Conservation (phyloP, 164 flowering plant species). For the Stephania yunnanensis region DNA sequence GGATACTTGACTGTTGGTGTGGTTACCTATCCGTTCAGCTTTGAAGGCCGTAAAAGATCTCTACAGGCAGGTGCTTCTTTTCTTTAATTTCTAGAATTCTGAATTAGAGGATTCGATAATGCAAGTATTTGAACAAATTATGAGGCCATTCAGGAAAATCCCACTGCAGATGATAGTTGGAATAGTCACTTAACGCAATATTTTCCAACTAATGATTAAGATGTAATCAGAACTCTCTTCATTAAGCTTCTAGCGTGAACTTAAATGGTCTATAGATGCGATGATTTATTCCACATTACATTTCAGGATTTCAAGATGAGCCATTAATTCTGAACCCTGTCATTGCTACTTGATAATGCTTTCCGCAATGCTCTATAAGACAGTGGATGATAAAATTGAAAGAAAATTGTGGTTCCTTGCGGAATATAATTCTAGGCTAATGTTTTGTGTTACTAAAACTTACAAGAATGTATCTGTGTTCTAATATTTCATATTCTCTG, state of each 20-base stretch:
- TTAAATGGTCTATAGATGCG: background rate
- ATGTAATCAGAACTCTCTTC: background rate
- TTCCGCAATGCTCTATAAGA: background rate
- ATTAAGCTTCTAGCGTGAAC: background rate
- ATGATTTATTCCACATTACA: background rate
- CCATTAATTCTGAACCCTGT: background rate
- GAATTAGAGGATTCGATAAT: background rate
- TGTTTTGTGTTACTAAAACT: background rate
- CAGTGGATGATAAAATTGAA: background rate
- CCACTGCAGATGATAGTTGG: background rate
- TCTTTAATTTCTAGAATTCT: background rate
- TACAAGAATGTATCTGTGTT: background rate
- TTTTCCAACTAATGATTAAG: background rate
- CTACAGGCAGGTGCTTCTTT: conserved; percentile 60
- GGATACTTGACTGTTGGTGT: conserved; percentile 99
- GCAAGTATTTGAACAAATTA: background rate
- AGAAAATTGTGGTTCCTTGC: background rate
- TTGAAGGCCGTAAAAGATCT: conserved; percentile 97
- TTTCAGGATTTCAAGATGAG: background rate
- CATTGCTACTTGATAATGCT: background rate
- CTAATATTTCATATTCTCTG: background rate
- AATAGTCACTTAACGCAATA: background rate
- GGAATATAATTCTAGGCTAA: background rate
- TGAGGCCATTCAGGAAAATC: background rate
- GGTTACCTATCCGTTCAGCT: conserved; percentile 96